These are phyloP conservation scores for Talaromyces verruculosus DNA, from an alignment of 2,329 filamentous ascomycete genomes.

Conservation along the genomic window DNA sequence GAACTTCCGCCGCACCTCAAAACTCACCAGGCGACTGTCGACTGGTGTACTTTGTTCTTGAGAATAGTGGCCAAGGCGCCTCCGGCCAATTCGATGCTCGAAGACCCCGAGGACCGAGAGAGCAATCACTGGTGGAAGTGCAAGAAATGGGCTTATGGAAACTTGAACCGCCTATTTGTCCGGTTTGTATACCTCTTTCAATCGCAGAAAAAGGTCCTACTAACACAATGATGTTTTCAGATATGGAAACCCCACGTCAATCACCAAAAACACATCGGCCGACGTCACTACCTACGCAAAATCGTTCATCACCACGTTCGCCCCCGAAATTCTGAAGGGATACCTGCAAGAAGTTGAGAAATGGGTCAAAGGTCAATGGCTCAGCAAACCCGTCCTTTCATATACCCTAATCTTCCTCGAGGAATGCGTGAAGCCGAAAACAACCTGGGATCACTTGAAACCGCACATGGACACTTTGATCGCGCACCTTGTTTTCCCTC, in stretches of 20 bases:
- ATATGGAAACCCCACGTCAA: slow-evolving; percentile 80
- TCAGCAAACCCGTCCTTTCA: slow-evolving; percentile 89
- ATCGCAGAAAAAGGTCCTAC: slow-evolving; percentile 7
- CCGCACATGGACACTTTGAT: slow-evolving; percentile 91
- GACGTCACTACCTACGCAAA: slow-evolving; percentile 83
- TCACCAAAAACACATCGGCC: slow-evolving; percentile 71
- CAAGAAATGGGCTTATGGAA: slow-evolving; percentile 99
- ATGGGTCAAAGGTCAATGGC: slow-evolving; percentile 95
- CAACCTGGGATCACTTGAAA: slow-evolving; percentile 93
- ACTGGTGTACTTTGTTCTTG: slow-evolving; percentile 95
- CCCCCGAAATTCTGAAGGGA: slow-evolving; percentile 91
- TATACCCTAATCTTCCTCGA: slow-evolving; percentile 95
- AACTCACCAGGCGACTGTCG: slow-evolving; percentile 79
- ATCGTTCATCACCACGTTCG: slow-evolving; percentile 85
- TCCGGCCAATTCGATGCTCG: slow-evolving; percentile 74
- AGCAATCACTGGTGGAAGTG: slow-evolving; percentile 99
- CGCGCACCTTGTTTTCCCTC: slow-evolving; percentile 91
- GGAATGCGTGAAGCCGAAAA: slow-evolving; percentile 94
- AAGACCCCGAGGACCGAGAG: slow-evolving; percentile 82
- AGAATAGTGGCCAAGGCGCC: slow-evolving; percentile 82
- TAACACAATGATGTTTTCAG: slow-evolving; percentile 45
- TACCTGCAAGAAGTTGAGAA: slow-evolving; percentile 95
- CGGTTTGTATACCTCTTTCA: slow-evolving; percentile 55
- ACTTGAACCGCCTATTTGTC: slow-evolving; percentile 92
- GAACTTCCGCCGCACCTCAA: slow-evolving; percentile 78